phyloP scores from a whole-genome alignment of 192 early-diverging fungal genomes.

The Entomortierella lignicola region DNA sequence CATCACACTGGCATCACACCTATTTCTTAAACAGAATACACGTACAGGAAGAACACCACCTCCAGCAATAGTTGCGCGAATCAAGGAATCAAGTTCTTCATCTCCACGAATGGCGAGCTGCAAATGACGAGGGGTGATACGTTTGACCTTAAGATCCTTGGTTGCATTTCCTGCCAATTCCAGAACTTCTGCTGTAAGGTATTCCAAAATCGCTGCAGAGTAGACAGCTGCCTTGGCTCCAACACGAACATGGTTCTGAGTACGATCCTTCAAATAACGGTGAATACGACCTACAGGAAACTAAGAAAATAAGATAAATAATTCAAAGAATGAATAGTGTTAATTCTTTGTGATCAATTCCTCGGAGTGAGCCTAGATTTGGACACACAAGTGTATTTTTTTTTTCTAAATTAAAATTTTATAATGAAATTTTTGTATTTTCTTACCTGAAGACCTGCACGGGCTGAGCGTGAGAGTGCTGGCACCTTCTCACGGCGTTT shows the following conservation, averaged over 20 bases:
- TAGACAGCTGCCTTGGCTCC: constrained; percentile 94
- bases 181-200: constrained; percentile 92
- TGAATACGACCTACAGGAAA: constrained; percentile 97
- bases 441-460: constrained; percentile 70
- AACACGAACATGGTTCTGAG: constrained; percentile 84
- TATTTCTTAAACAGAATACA: not conserved
- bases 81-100: constrained; percentile 90
- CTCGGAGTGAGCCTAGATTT: not conserved
- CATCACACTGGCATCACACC: no score
- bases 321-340: not conserved
- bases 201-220: constrained; percentile 92
- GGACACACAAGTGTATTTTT: no score
- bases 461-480: constrained; percentile 67
- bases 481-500: constrained; percentile 61
- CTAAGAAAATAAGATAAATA: constrained; percentile 54
- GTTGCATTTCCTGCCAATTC: constrained; percentile 95
- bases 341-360: not conserved
- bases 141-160: constrained; percentile 90
- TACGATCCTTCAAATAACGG: constrained; percentile 87
- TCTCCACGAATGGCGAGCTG: constrained; percentile 93
- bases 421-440: not conserved
- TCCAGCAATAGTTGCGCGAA: constrained; percentile 91
- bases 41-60: constrained; percentile 82
- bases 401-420: no score
- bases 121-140: constrained; percentile 90